Evolutionary conservation across 306 rosid genomes (phyloP), one percentile per base, ranked within the genome.

Genomic region (Cicer yamashitae): DNA sequence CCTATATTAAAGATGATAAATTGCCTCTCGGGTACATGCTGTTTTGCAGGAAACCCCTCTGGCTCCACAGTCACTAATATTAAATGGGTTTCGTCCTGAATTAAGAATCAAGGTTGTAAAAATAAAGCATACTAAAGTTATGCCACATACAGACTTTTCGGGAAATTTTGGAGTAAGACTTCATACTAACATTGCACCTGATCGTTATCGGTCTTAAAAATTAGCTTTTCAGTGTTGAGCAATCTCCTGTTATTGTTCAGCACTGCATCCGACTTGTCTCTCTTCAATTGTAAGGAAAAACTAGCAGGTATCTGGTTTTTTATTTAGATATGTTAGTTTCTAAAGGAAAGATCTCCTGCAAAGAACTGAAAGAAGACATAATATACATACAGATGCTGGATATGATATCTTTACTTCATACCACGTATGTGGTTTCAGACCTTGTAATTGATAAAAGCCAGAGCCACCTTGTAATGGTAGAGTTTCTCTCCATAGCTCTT

Each of bases 401-500:
- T 90, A 90, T 65, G 97, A 94, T 89, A 94, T 91, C 96, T 91
- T 91, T 91, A 90, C 98, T 91, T 94, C 98, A 67, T 91, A 94
- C 96, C 91, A 86, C 57, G 70, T 82, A 65, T 74, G 54, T n/a
- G 91, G 85, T 75, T 87, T 89, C 53, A 91, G 88, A 81, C 92
- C 90, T 71, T 81, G 90, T 71, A 91, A 82, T 75, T 67, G 87
- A 83, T 94, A 91, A 76, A 90, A 81, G 71, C 92, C 61, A 5
- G 89, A 94, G 52, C 96, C 97, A 65, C 76, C 78, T 50, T 75
- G 87, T 43, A 94, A 76, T 22, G 89, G 89, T 46, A 91, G 40
- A 13, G 84, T 86, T 81, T 94, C 97, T 69, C 77, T 84, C 92
- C 81, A 72, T 7, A 94, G 77, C 85, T 94, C 97, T 78, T 85